phyloP scores from a whole-genome alignment of 345 rosid species.

The Lepidium didymum region DNA sequence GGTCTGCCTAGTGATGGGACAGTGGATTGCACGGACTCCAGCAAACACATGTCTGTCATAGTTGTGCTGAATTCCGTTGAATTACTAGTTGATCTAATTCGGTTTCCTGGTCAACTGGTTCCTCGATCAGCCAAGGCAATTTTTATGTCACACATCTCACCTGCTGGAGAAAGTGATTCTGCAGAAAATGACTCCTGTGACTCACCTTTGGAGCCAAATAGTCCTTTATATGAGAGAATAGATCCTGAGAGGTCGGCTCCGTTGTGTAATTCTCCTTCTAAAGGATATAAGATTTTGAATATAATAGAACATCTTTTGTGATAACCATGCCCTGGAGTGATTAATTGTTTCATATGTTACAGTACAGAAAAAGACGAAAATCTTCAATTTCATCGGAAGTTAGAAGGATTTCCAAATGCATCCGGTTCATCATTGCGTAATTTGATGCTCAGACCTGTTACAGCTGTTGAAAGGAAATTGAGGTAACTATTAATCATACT shows the following conservation, averaged over 20 bases:
- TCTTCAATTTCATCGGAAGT: constrained; percentile 53
- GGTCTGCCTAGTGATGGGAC: constrained; percentile 94
- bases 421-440: constrained; percentile 55
- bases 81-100: constrained; percentile 86
- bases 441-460: constrained; percentile 50
- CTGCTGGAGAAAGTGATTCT: constrained; percentile 96
- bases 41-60: constrained; percentile 89
- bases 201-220: constrained; percentile 96
- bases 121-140: constrained; percentile 82
- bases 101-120: constrained; percentile 89
- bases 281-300: background rate
- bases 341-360: constrained; percentile 22
- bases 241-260: constrained; percentile 66
- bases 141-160: constrained; percentile 78
- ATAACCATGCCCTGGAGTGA: constrained; percentile 15
- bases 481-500: constrained; percentile 39
- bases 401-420: constrained; percentile 62
- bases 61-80: constrained; percentile 80
- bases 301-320: background rate
- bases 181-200: constrained; percentile 99
- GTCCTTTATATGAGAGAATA: constrained; percentile 82
- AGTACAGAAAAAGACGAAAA: constrained; percentile 87
- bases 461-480: constrained; percentile 54
- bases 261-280: constrained; percentile 9
- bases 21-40: constrained; percentile 65